Evolutionary conservation across 192 early-diverging fungal genomes (phyloP), one percentile per base, ranked within the genome.

Genomic region (Backusella mclennaniae): DNA sequence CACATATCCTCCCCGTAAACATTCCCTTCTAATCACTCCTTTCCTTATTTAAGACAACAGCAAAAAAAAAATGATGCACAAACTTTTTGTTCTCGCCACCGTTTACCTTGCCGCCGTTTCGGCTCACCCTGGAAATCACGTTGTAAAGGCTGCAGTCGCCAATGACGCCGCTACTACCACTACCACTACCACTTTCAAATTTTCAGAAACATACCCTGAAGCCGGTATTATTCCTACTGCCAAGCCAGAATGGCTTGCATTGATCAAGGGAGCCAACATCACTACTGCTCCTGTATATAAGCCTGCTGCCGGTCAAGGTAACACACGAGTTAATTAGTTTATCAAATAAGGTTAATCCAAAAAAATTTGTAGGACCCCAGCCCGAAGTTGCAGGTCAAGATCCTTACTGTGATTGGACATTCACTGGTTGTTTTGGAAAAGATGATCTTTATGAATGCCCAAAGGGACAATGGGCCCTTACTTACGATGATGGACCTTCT

Each of bases 381-480:
- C 74, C 74, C 42, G 66, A 75, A 35, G 63, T 46, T 35, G 66
- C 42, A 17, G 81, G 74, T 73, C 63, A 63, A 38, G 79, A 83
- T 38, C 82, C 82, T 49, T 77, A 77, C 59, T 83, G 82, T 72
- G 85, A 86, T 78, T 88, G 85, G 85, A 88, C 87, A 6, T 83
- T 83, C 63, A 81, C 80, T 53, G 82, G 84, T 15, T 85, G 85
- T 76, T 71, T 82, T 52, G 77, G 80, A 63, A 73, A 74, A 33
- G 84, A 85, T 42, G 87, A 88, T 78, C 79, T 88, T 41, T 81
- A 73, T 39, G 26, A 77, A n/a, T 88, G 87, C 53, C 85, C 85
- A 12, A 82, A 85, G 73, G 84, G 84, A 26, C 78, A 84, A 29
- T 87, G 84, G 86, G 82, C 80, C 67, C 35, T 79, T n/a, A 87